These are phyloP conservation scores for Calonectria pteridis DNA, from an alignment of 2,329 filamentous ascomycete genomes.

Conservation along the genomic window DNA sequence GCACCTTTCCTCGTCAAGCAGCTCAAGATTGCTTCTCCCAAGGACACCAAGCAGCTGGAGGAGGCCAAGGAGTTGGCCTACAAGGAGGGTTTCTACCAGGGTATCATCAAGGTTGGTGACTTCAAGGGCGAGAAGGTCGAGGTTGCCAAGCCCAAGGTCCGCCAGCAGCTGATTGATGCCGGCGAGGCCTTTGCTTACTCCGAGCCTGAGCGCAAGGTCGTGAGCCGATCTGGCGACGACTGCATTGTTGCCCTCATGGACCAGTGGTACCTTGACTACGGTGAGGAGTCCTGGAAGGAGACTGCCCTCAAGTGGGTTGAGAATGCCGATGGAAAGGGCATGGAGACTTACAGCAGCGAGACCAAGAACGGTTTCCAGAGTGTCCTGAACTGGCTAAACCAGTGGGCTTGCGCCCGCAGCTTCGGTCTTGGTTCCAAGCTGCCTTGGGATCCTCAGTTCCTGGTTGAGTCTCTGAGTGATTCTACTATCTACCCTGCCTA, in stretches of 20 bases:
- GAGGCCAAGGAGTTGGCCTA: slow-evolving; percentile 97
- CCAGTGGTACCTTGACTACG: slow-evolving; percentile 99
- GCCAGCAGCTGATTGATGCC: slow-evolving; percentile 79
- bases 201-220: slow-evolving; percentile 90
- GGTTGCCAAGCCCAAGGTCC: slow-evolving; percentile 86
- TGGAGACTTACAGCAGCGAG: slow-evolving; percentile 85
- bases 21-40: slow-evolving; percentile 96
- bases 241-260: slow-evolving; percentile 94
- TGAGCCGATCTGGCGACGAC: slow-evolving; percentile 90
- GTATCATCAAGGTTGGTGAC: slow-evolving; percentile 87
- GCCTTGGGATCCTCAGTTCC: slow-evolving; percentile 90
- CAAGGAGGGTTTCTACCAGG: slow-evolving; percentile 98
- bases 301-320: slow-evolving; percentile 79
- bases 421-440: slow-evolving; percentile 95
- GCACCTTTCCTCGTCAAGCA: slow-evolving; percentile 89
- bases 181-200: slow-evolving; percentile 91
- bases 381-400: slow-evolving; percentile 91
- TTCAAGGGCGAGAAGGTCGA: slow-evolving; percentile 91
- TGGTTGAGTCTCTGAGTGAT: slow-evolving; percentile 93
- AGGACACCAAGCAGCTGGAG: slow-evolving; percentile 88
- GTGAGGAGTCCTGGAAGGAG: slow-evolving; percentile 88
- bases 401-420: slow-evolving; percentile 94
- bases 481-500: slow-evolving; percentile 93
- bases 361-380: slow-evolving; percentile 85
- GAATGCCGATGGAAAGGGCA: slow-evolving; percentile 72